A percentile compares a stretch with the other conserved stretches of the same genome.
Conservation (phyloP, 192 early-diverging fungal species). For the Rhizophagus sp. region DNA sequence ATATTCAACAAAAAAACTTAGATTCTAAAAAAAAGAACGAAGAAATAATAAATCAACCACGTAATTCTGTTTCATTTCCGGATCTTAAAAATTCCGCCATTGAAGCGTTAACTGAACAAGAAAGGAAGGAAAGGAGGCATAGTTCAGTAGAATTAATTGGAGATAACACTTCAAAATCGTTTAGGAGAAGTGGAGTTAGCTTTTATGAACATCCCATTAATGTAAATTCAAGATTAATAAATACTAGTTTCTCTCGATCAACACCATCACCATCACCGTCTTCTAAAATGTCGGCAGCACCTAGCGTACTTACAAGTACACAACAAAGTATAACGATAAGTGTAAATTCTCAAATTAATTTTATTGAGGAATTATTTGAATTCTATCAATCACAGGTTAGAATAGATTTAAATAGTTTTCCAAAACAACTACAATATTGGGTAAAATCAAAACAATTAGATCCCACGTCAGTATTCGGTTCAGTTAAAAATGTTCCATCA, state of each 20-base stretch:
- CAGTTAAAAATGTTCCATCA: neutral
- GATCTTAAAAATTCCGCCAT: neutral
- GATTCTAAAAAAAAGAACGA: neutral
- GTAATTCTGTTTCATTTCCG: neutral
- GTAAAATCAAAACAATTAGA: neutral
- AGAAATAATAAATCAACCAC: neutral
- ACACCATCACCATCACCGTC: neutral
- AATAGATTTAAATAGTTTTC: neutral
- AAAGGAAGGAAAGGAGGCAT: neutral
- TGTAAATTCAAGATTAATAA: neutral
- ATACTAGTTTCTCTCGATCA: neutral
- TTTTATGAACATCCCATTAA: neutral
- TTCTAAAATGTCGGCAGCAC: too few species aligned
- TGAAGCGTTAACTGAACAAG: neutral
- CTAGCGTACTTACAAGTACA: too few species aligned
- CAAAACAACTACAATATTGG: neutral
- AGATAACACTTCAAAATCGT: neutral
- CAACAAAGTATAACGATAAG: neutral
- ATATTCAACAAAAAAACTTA: neutral
- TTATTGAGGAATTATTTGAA: neutral
- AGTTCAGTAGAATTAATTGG: neutral
- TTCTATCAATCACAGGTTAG: neutral
- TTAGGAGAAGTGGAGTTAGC: neutral
- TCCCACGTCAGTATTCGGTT: neutral
- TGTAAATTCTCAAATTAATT: neutral